phyloP scores from a whole-genome alignment of 148 eudicot genomes.

The Rhododendron williamsianum region DNA sequence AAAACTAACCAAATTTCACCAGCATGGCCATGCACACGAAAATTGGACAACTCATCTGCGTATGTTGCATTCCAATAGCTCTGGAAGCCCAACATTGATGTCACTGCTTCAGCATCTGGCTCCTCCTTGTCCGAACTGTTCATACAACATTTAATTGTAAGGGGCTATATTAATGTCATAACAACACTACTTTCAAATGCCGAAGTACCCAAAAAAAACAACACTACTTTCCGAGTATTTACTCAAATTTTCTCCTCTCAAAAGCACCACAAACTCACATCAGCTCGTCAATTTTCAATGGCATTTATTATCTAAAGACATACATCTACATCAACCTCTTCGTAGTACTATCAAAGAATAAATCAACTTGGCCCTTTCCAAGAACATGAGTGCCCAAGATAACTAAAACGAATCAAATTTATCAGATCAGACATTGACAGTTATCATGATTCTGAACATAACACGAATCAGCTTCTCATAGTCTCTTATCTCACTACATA shows the following conservation, averaged over 20 bases:
- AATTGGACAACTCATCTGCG: slow-evolving; percentile 79
- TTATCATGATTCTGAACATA: not conserved
- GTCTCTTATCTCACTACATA: not conserved
- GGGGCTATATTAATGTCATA: not conserved
- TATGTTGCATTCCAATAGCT: slow-evolving; percentile 95
- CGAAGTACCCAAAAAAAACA: not conserved
- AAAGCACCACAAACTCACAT: slow-evolving; percentile 3
- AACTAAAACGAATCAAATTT: not conserved
- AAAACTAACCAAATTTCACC: slow-evolving; percentile 94
- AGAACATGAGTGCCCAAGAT: not conserved
- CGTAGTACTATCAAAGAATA: not conserved
- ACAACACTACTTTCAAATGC: no score
- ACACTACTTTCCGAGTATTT: not conserved
- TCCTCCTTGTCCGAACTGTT: slow-evolving; percentile 93
- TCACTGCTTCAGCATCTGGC: slow-evolving; percentile 64
- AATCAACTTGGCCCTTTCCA: not conserved
- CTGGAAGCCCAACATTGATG: slow-evolving; percentile 96
- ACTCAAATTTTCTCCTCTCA: not conserved
- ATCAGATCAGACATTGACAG: not conserved
- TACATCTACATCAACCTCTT: not conserved
- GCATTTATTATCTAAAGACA: not conserved
- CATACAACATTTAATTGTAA: not conserved
- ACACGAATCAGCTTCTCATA: not conserved
- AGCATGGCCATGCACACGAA: slow-evolving; percentile 94
- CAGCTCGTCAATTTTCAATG: not conserved